Conservation (phyloP, 306 rosid species). For the Urtica urens region DNA sequence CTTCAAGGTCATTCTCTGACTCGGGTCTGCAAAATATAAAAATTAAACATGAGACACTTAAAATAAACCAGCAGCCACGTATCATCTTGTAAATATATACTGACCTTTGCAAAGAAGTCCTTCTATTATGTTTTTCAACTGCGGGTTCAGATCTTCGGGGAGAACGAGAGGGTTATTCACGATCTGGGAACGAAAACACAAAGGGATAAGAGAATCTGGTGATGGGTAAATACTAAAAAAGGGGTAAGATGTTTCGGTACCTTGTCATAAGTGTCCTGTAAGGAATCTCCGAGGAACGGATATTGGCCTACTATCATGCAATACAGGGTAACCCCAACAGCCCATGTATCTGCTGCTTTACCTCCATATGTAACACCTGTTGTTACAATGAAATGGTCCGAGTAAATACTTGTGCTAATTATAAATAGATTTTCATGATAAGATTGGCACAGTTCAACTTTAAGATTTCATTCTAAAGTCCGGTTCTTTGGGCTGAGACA, state of each 20-base stretch:
- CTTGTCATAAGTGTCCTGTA: constrained; percentile 94
- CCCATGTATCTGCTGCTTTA: constrained; percentile 93
- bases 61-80: too few relatives aligned
- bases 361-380: constrained; percentile 78
- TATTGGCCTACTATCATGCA: constrained; percentile 79
- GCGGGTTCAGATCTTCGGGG: constrained; percentile 62
- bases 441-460: too few relatives aligned
- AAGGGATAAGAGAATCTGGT: neutral
- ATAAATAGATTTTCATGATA: too few relatives aligned
- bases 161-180: constrained; percentile 63
- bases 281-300: constrained; percentile 95
- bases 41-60: neutral
- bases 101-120: constrained; percentile 91
- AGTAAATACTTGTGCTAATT: too few relatives aligned
- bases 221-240: neutral
- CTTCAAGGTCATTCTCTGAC: constrained; percentile 50
- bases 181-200: constrained; percentile 44
- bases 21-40: constrained; percentile 47
- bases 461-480: too few relatives aligned
- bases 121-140: constrained; percentile 52
- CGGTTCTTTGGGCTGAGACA: too few relatives aligned
- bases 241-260: constrained; percentile 22
- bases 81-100: neutral
- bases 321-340: constrained; percentile 89
- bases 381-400: too few relatives aligned